These are phyloP conservation scores for Physcomitrium patens DNA, from an alignment of 225 moss, liverwort and hornwort species.

Conservation along the genomic window DNA sequence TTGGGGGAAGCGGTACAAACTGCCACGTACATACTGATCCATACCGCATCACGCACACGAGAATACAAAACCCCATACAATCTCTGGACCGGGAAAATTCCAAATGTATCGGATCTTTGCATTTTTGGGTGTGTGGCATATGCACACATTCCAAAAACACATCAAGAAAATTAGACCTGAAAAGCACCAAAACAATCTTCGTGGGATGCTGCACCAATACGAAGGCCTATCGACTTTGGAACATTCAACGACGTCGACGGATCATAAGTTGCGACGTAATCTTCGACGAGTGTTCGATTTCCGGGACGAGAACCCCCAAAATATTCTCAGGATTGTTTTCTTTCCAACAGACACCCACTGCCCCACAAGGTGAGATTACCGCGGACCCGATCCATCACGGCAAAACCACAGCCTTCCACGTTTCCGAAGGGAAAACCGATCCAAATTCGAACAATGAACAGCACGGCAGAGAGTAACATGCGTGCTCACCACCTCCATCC, in stretches of 20 bases:
- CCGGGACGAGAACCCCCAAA: too few relatives aligned
- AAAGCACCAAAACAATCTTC: neutral
- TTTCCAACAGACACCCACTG: too few relatives aligned
- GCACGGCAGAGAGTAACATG: too few relatives aligned
- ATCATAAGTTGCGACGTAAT: neutral
- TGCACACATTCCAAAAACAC: neutral
- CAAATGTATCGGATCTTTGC: neutral
- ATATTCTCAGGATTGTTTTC: too few relatives aligned
- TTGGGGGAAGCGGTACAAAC: neutral
- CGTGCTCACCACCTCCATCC: too few relatives aligned
- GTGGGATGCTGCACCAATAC: neutral
- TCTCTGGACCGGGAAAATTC: neutral
- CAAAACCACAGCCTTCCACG: too few relatives aligned
- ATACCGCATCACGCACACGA: neutral
- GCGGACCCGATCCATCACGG: too few relatives aligned
- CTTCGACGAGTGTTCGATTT: neutral
- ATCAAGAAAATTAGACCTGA: neutral
- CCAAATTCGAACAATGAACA: too few relatives aligned
- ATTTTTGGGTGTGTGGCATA: neutral
- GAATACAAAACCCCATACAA: neutral
- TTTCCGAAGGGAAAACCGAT: too few relatives aligned
- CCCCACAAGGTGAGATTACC: too few relatives aligned
- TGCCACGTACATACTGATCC: slow-evolving; percentile 11
- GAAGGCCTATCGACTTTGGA: neutral
- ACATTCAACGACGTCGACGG: neutral